Conservation (phyloP, 2,329 filamentous ascomycete species). For the Meredithiella fracta region DNA sequence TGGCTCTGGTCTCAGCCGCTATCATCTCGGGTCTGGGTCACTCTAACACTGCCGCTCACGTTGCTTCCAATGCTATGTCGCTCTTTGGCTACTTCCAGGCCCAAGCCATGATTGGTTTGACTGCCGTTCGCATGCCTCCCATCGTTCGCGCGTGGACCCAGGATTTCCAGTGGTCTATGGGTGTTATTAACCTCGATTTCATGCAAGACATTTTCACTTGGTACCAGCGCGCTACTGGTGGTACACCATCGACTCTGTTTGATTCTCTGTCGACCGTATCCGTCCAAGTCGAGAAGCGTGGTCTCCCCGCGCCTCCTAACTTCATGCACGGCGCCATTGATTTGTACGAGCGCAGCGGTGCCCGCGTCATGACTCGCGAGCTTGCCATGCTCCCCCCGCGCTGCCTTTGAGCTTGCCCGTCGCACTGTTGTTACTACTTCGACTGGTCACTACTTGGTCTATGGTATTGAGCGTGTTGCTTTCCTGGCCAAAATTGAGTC, state of each 20-base stretch:
- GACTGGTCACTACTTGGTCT: conserved; percentile 46
- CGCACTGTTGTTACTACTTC: conserved; percentile 36
- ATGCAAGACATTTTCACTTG: conserved; percentile 81
- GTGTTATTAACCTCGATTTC: conserved; percentile 76
- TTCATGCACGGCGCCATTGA: conserved; percentile 18
- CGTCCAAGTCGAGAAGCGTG: conserved; percentile 62
- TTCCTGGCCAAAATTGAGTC: conserved; percentile 72
- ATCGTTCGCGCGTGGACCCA: conserved; percentile 89
- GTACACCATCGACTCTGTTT: conserved; percentile 63
- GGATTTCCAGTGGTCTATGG: conserved; percentile 97
- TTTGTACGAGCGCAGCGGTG: conserved; percentile 31
- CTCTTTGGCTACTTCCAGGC: conserved; percentile 90
- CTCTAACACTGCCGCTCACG: conserved; percentile 84
- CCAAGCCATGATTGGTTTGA: conserved; percentile 80
- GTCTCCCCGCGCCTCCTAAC: conserved; percentile 21
- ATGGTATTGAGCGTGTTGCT: conserved; percentile 75
- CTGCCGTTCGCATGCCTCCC: conserved; percentile 63
- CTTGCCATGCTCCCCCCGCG: conserved; percentile 33
- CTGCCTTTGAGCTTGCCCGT: conserved; percentile 31
- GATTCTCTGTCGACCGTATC: conserved; percentile 59
- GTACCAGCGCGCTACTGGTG: conserved; percentile 89
- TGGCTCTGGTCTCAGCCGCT: conserved; percentile 70
- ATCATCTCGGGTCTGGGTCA: conserved; percentile 81
- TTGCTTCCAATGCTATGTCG: conserved; percentile 85
- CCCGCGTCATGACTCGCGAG: conserved; percentile 31